Evolutionary conservation across 2,329 filamentous ascomycete genomes (phyloP), one percentile per base, ranked within the genome.

Genomic region (Fusarium denticulatum): DNA sequence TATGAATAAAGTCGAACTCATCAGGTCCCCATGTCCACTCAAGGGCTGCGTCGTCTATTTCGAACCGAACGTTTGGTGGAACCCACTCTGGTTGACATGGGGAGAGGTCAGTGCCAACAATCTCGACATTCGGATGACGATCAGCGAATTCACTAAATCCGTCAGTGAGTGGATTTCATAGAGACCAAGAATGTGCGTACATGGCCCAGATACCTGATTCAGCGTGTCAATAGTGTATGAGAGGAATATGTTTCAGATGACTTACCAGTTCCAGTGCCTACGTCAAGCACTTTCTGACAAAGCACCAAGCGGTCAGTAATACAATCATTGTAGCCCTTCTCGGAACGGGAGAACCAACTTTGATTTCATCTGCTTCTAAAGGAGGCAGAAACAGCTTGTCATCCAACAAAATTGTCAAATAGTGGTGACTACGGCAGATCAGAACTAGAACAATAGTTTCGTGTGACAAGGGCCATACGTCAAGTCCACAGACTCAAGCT

Each of bases 11-110:
- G 45, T 73, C 69, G 14, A 76, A 76, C 42, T 46, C 37, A 39
- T 61, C 34, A 6, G 45, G 16, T 6, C 61, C 56, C 71, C 73
- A 75, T 5, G 74, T 76, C 74, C 74, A 74, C 18, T 26, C n/a
- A 30, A 66, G 10, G 24, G 36, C 15, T 24, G 74, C 74, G 20
- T 76, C 74, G 14, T 76, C 74, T 32, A 76, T 60, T 18, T 74
- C 65, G 42, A 76, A 76, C 1, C 61, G 66, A 15, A 76, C 71
- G 10, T 76, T 76, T 5, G 74, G 73, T 3, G 73, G 73, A n/a
- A 76, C 69, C 68, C 71, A 76, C 43, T 62, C 20, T 2, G 74
- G 74, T 6, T 76, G 74, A 12, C 64, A 68, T 14, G 74, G 74
- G 6, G 74, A 76, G 5, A 76, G 60, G n/a, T 76, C 74, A 7